Base-by-base conservation (phyloP, 2,329 filamentous ascomycete genomes). In the Colletotrichum sojae region DNA sequence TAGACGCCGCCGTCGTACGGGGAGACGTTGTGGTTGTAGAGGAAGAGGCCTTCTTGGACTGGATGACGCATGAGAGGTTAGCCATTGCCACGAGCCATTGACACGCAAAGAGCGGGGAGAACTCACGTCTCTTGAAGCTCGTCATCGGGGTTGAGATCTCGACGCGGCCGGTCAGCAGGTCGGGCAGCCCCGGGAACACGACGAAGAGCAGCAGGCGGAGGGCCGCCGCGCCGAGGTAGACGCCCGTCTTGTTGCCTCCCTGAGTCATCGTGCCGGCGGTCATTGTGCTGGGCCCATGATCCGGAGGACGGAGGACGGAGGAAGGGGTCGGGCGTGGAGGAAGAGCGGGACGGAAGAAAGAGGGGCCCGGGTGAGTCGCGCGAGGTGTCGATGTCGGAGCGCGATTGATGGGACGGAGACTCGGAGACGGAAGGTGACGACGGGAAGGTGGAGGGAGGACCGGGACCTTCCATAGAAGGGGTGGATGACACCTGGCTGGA, bases 91-190 rank as follows among this genome's bases (percentile, higher is more conserved):
- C 18, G 40, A 15, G 13, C 40, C 6, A n/a, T 9, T 18, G n/a
- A 12, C n/a, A 48, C 15, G 6, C 1, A 4, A 15, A 3, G 31
- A 9, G 31, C n/a, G 49, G 56, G 56, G 52, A 5, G 3, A 0
- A 81, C 92, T 81, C 86, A 97, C 95, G 85, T 89, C 96, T 90
- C 85, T 98, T 98, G 88, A 98, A 99, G 88, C 95, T 97, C 75
- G 94, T 98, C 54, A 98, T 92, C 46, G 96, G 95, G 22, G 96
- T 99, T 52, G 96, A 98, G 76, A 99, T 92, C 85, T 99, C 96
- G 75, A 98, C 96, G 77, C 96, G 92, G 72, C 92, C 93, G 20
- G 94, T 96, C 71, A 99, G 86, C 71, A 97, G 86, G 78, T 94
- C 91, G 60, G 95, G 93, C 48, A 99, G 86, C 45, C 89, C 89